Conservation (phyloP, 169 alveolate genomes). For the Plasmodium chabaudi region DNA sequence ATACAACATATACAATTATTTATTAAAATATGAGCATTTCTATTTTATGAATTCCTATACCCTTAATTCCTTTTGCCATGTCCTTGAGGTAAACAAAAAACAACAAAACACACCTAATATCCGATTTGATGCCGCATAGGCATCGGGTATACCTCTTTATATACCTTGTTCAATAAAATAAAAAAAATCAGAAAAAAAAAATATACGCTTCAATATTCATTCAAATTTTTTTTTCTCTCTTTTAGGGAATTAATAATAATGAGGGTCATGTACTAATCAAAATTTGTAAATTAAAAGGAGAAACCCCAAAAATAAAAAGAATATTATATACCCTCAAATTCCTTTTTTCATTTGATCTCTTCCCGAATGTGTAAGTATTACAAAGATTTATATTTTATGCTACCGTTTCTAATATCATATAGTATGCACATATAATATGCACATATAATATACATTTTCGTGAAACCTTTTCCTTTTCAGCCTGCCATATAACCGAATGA, state of each 20-base stretch:
- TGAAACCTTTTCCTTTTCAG: background rate
- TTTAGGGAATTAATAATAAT: constrained; percentile 66
- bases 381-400: background rate
- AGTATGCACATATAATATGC: background rate
- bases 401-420: background rate
- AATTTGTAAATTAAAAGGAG: constrained; percentile 45
- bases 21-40: constrained; percentile 62
- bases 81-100: constrained; percentile 26
- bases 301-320: constrained; percentile 61
- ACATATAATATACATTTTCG: background rate
- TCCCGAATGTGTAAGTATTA: constrained; percentile 61
- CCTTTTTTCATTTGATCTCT: constrained; percentile 66
- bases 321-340: constrained; percentile 59
- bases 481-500: constrained; percentile 67
- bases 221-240: too few species aligned
- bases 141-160: too few species aligned
- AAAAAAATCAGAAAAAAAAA: too few species aligned
- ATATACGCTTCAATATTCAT: too few species aligned
- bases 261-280: constrained; percentile 69
- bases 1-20: constrained; percentile 52
- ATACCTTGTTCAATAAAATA: too few species aligned
- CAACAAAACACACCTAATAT: too few species aligned
- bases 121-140: too few species aligned
- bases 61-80: constrained; percentile 50
- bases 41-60: constrained; percentile 49